These are phyloP conservation scores for Lasiosphaeria miniovina DNA, from an alignment of 495 filamentous ascomycete species.

Conservation along the genomic window DNA sequence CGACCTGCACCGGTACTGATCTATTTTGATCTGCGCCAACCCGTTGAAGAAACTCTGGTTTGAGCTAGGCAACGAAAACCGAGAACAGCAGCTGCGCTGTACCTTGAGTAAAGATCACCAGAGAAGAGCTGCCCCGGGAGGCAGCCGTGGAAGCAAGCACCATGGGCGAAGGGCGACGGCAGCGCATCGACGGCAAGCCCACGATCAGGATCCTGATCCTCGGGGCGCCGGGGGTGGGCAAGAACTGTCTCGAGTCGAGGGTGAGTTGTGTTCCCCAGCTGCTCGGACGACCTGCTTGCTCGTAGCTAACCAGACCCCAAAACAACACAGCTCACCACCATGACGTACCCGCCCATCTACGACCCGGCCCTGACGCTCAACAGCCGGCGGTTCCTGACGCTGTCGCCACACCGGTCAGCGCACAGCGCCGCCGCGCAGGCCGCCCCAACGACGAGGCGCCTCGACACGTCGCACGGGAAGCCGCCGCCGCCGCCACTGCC, in stretches of 20 bases:
- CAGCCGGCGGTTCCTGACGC: constrained; percentile 22
- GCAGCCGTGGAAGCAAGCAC: too few relatives aligned
- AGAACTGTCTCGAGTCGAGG: constrained; percentile 27
- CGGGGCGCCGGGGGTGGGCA: constrained; percentile 25
- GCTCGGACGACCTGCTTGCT: neutral
- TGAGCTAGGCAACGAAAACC: neutral
- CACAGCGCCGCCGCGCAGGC: neutral
- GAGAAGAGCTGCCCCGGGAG: neutral
- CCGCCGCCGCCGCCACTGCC: too few relatives aligned
- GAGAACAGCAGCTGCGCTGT: neutral
- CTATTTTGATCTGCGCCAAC: neutral
- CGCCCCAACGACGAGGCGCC: constrained; percentile 6
- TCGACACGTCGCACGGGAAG: constrained; percentile 9
- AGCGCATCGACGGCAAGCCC: constrained; percentile 4
- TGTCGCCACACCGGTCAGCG: constrained; percentile 5
- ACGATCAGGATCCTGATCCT: constrained; percentile 27
- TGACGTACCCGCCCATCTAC: constrained; percentile 26
- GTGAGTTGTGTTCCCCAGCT: constrained; percentile 6
- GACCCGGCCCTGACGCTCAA: constrained; percentile 22
- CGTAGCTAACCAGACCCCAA: neutral
- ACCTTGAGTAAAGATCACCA: neutral
- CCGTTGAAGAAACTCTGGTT: neutral
- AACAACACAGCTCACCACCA: constrained; percentile 28
- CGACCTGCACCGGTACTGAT: constrained; percentile 1
- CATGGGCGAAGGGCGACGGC: too few relatives aligned